Conservation (phyloP, 768 basidiomycete genomes). For the Naganishia onofrii region DNA sequence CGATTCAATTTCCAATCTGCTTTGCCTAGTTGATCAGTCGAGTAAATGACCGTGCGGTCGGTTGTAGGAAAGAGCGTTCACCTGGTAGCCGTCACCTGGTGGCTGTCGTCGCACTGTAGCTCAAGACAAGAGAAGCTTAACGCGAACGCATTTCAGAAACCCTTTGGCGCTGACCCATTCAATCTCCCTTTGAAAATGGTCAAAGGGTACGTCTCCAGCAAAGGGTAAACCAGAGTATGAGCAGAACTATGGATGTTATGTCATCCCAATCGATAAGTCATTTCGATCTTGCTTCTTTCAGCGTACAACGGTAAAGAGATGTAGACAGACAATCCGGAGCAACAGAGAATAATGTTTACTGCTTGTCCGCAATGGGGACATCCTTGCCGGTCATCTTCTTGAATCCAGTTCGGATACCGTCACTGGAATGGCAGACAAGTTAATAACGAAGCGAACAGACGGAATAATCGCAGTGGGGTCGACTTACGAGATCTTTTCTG, state of each 20-base stretch:
- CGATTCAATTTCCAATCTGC: no score
- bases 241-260: not conserved
- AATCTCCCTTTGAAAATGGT: not conserved
- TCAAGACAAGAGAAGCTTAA: not conserved
- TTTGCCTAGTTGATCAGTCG: no score
- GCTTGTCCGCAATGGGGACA: constrained; percentile 33
- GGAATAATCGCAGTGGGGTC: not conserved
- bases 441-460: not conserved
- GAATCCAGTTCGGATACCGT: constrained; percentile 31
- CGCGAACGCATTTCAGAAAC: not conserved
- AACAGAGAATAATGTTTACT: constrained; percentile 1
- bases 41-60: no score
- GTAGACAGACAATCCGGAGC: no score
- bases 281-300: constrained; percentile 3
- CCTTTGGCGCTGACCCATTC: not conserved
- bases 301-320: constrained; percentile 11
- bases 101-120: no score
- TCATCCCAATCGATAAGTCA: not conserved
- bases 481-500: constrained; percentile 27
- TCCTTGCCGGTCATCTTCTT: constrained; percentile 35
- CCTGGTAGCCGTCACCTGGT: no score
- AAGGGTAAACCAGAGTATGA: no score
- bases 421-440: not conserved
- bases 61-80: no score
- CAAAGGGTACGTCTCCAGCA: not conserved